Evolutionary conservation across 768 basidiomycete genomes (phyloP), one percentile per base, ranked within the genome.

Genomic region (Butyriboletus loyo): DNA sequence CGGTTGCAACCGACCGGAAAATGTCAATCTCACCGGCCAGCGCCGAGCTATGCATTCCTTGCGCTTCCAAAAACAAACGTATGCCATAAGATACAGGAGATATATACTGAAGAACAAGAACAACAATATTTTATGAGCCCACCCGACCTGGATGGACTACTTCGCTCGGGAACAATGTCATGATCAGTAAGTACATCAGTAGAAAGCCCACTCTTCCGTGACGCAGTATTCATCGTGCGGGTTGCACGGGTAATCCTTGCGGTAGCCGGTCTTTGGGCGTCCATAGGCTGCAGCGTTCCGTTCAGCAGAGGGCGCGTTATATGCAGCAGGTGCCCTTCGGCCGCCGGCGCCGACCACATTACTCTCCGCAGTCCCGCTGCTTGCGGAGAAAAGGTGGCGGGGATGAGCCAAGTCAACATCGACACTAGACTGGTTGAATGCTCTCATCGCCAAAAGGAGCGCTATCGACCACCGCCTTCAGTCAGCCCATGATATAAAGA

Each of bases 161-260:
- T 52, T 53, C 34, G 40, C 52, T 53, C 19, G 47, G 9, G 19
- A 7, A 41, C 37, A 30, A 6, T 27, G 15, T 32, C 54, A 28
- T 50, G 9, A 27, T 50, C 42, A 35, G 11, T n/a, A 43, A 44
- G 19, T n/a, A 19, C 43, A 45, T 71, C 50, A 69, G 36, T 69
- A 82, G 64, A 75, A 83, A 15, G 73, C 77, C 76, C 80, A 87
- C 66, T 88, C 86, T 58, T 90, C 88, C 11, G 84, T 78, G 27
- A 88, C 75, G 62, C 88, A 90, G 58, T 86, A 84, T 32, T 75
- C 72, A 53, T 83, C 84, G 55, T 84, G 81, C 39, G 73, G 72
- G 49, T 72, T 72, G 68, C 88, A 89, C 2, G 81, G 79, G 56
- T 77, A 76, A 31, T 81, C 80, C 59, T 55, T 69, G 22, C 66